Base-by-base conservation (phyloP, 257 asterid genomes). In the Buddleja alternifolia region DNA sequence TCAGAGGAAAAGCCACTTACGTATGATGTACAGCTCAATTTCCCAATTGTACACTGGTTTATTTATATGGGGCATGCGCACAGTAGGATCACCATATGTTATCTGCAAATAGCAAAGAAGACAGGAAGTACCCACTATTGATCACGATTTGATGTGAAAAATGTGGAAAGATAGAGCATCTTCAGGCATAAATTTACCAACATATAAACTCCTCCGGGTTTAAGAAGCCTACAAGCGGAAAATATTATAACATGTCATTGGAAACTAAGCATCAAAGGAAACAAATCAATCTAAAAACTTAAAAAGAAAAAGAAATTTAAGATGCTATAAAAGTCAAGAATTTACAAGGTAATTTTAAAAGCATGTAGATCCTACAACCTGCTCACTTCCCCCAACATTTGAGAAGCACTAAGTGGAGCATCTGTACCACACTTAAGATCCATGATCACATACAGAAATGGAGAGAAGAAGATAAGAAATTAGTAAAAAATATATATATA, bases 311-410 rank as follows among this genome's bases (percentile, higher is more conserved):
- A 14, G n/a, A n/a, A n/a, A n/a, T n/a, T n/a, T n/a, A 62, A 46
- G 21, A 59, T 24, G 16, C 15, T 40, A 25, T 36, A 50, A 10
- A 59, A 42, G 37, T 55, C 6, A 50, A 16, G 29, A 17, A 39
- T 6, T 48, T 20, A 65, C 29, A 21, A 56, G 55, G 12, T 54
- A 47, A 42, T 14, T n/a, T 21, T 46, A 23, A 53, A 69, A 50
- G 57, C 36, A 48, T 37, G 41, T n/a, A 46, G 51, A 67, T 39
- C 59, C 58, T 8, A 69, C 81, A 80, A 93, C 99, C 99, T 93
- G 97, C 88, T 84, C 82, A 93, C 96, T 90, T 93, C 99, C 70
- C 95, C 96, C 82, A 90, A 88, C 99, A 90, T 90, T 78, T 90
- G 96, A 77, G 87, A 80, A 69, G 96, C 85, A 67, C 92, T 84